Evolutionary conservation across 2,329 filamentous ascomycete species (phyloP).

Genomic region (Sporothrix dimorphospora): DNA sequence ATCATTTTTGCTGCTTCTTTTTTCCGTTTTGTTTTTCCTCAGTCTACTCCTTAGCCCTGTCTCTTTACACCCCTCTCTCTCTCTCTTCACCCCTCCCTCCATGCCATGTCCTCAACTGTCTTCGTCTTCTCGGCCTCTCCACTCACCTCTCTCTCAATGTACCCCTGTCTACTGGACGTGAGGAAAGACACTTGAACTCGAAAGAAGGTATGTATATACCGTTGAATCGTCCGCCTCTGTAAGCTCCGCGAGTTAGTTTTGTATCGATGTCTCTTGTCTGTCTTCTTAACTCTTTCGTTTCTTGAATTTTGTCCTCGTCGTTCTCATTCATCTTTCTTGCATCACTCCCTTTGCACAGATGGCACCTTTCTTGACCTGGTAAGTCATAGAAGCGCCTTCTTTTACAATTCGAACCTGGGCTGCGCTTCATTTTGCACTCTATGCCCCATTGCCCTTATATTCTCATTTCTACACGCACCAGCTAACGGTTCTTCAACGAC

Average conservation of each 20-base stretch:
- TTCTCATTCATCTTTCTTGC: not conserved
- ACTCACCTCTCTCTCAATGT: slow-evolving; percentile 8
- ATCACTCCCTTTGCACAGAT: not conserved
- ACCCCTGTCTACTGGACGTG: slow-evolving; percentile 24
- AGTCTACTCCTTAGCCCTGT: not conserved
- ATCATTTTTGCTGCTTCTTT: slow-evolving; percentile 4
- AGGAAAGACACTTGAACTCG: not conserved
- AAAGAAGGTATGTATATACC: not conserved
- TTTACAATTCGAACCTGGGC: not conserved
- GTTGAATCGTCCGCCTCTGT: not conserved
- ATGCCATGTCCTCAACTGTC: slow-evolving; percentile 16
- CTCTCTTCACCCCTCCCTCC: slow-evolving; percentile 18
- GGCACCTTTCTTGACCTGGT: not conserved
- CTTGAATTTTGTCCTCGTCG: slow-evolving; percentile 1
- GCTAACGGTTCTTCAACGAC: slow-evolving; percentile 23
- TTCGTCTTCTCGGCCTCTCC: slow-evolving; percentile 16
- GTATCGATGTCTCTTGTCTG: not conserved
- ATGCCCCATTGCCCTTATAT: not conserved
- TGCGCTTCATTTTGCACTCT: not conserved
- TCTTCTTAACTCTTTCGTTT: slow-evolving; percentile 11
- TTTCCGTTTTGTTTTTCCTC: not conserved
- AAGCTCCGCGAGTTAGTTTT: slow-evolving; percentile 6
- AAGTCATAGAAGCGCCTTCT: not conserved
- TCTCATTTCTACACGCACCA: not conserved
- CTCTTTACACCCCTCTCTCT: not conserved